Conservation (phyloP, 352 stramenopile species). For the Pythium rishiriense region DNA sequence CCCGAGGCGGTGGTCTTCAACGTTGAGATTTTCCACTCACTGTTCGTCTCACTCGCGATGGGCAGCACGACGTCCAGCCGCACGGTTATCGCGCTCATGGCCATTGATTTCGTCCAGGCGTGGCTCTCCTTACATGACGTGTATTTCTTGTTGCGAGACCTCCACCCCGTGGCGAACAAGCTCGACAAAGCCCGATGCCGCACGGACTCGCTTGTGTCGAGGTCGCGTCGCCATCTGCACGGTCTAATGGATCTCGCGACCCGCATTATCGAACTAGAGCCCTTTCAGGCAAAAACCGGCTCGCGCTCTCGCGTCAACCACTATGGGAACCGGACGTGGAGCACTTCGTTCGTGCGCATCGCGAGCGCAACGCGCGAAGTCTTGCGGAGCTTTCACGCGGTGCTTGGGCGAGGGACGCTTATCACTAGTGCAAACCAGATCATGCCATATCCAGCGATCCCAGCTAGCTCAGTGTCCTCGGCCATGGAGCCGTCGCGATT, state of each 20-base stretch:
- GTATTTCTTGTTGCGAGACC: neutral
- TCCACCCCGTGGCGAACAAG: neutral
- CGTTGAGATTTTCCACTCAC: conserved; percentile 26
- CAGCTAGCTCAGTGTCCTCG: neutral
- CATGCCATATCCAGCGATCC: neutral
- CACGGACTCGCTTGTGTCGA: neutral
- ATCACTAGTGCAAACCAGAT: neutral
- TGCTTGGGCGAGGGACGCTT: neutral
- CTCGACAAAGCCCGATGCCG: neutral
- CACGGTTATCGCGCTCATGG: conserved; percentile 13
- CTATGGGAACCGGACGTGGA: neutral
- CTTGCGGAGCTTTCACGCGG: neutral
- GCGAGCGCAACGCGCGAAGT: neutral
- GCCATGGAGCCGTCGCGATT: neutral
- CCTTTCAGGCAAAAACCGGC: neutral
- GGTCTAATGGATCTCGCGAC: neutral
- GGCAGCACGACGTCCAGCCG: conserved; percentile 6
- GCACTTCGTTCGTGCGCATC: neutral
- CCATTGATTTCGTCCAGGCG: conserved; percentile 13
- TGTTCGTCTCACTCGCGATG: conserved; percentile 24
- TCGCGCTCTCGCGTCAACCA: neutral
- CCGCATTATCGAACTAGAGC: neutral
- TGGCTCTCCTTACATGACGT: conserved; percentile 15
- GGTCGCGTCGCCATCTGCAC: neutral
- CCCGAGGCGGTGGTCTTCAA: conserved; percentile 29